Conservation (phyloP, 306 rosid genomes). For the Rosa chinensis region DNA sequence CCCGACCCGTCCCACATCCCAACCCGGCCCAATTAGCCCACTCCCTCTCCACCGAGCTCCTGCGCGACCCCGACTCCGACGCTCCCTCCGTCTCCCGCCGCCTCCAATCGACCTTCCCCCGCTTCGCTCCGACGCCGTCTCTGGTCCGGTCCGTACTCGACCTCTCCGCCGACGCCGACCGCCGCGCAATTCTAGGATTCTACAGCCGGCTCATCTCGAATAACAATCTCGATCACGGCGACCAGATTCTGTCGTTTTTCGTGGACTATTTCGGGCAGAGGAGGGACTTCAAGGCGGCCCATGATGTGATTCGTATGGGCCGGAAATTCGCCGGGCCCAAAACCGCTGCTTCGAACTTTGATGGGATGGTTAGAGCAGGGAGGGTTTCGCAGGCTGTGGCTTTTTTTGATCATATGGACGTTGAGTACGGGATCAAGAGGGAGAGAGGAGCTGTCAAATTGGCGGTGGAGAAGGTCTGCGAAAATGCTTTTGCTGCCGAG, state of each 20-base stretch:
- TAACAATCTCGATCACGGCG: constrained; percentile 55
- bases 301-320: constrained; percentile 44
- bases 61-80: constrained; percentile 45
- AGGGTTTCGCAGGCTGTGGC: constrained; percentile 52
- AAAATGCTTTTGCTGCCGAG: constrained; percentile 50
- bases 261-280: constrained; percentile 66
- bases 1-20: constrained; percentile 23
- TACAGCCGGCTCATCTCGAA: constrained; percentile 57
- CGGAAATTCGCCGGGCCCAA: constrained; percentile 44
- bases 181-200: constrained; percentile 58
- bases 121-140: constrained; percentile 48
- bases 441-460: constrained; percentile 46
- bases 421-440: constrained; percentile 61
- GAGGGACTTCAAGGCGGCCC: constrained; percentile 73
- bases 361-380: constrained; percentile 68
- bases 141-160: constrained; percentile 52
- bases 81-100: constrained; percentile 53
- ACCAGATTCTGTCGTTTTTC: constrained; percentile 59
- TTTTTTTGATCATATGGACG: constrained; percentile 74
- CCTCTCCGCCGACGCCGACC: constrained; percentile 63
- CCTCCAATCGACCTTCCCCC: constrained; percentile 67
- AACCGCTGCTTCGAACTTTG: constrained; percentile 48
- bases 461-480: constrained; percentile 66
- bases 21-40: constrained; percentile 15
- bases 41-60: constrained; percentile 58